A percentile compares a stretch with the other conserved stretches of the same genome.
phyloP scores from a whole-genome alignment of 768 basidiomycete species.

The Boletus barrowsii region DNA sequence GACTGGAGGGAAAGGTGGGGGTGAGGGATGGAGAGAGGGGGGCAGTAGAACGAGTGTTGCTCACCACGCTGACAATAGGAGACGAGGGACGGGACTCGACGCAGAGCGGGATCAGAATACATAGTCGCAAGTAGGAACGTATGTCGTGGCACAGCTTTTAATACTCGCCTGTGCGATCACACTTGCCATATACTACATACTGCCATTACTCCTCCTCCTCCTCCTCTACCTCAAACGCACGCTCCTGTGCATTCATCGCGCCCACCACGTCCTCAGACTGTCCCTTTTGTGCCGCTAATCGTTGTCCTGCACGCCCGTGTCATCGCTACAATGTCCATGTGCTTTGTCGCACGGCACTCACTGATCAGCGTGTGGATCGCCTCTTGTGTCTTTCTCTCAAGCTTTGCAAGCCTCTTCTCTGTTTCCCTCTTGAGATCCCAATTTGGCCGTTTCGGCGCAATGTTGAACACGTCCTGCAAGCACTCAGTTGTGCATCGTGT shows the following conservation, averaged over 20 bases:
- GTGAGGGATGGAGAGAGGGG: slow-evolving; percentile 10
- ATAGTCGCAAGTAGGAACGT: background rate
- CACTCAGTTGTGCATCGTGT: slow-evolving; percentile 14
- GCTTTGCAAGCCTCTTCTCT: slow-evolving; percentile 81
- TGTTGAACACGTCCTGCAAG: slow-evolving; percentile 87
- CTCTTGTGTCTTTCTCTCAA: slow-evolving; percentile 91
- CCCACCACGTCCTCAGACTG: slow-evolving; percentile 76
- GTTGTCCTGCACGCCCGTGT: slow-evolving; percentile 53
- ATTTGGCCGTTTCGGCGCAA: slow-evolving; percentile 94
- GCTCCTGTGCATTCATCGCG: slow-evolving; percentile 77
- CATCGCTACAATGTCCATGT: slow-evolving; percentile 4
- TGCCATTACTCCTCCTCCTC: slow-evolving; percentile 12
- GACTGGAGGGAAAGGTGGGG: slow-evolving; percentile 37
- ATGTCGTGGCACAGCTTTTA: slow-evolving; percentile 11
- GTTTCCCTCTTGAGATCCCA: slow-evolving; percentile 96
- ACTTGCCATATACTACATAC: slow-evolving; percentile 17
- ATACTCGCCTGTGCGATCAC: slow-evolving; percentile 6
- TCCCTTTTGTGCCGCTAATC: slow-evolving; percentile 76
- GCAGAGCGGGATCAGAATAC: slow-evolving; percentile 30
- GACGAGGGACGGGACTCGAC: slow-evolving; percentile 61
- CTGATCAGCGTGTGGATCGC: slow-evolving; percentile 91
- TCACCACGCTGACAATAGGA: slow-evolving; percentile 71
- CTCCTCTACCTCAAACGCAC: slow-evolving; percentile 50
- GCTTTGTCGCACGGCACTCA: slow-evolving; percentile 39
- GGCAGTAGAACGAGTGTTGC: slow-evolving; percentile 15